Evolutionary conservation across 2,329 filamentous ascomycete species (phyloP).

Genomic region (Pseudopithomyces maydicus): DNA sequence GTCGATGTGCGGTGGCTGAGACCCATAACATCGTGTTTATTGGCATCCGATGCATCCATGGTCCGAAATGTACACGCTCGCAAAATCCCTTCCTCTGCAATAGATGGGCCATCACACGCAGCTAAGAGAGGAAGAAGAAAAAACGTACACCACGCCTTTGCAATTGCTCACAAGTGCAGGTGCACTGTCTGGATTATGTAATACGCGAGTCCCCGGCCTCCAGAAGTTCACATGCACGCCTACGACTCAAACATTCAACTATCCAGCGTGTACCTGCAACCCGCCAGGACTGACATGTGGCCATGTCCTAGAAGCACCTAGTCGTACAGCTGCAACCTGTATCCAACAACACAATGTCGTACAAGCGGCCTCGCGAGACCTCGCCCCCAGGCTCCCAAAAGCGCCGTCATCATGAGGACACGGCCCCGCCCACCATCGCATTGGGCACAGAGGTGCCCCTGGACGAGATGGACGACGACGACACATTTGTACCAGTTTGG

Average conservation of each 20-base stretch:
- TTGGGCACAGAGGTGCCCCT: constrained; percentile 81
- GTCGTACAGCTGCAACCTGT: background rate
- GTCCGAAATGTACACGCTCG: no score
- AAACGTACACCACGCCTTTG: no score
- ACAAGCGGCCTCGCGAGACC: constrained; percentile 37
- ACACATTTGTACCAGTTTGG: constrained; percentile 93
- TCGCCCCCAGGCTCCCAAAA: constrained; percentile 62
- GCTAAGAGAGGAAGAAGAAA: no score
- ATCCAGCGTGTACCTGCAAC: background rate
- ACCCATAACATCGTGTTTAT: no score
- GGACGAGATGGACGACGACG: constrained; percentile 79
- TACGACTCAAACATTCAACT: background rate
- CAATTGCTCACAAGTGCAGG: no score
- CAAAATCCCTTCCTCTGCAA: no score
- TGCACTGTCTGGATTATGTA: no score
- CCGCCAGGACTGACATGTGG: background rate
- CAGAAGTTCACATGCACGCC: background rate
- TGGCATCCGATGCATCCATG: no score
- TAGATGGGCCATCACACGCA: no score
- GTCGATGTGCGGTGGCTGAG: no score
- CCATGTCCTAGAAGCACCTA: background rate
- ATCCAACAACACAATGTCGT: constrained; percentile 28
- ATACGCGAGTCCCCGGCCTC: background rate
- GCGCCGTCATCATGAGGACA: constrained; percentile 69
- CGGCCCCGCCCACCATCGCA: constrained; percentile 42